A percentile compares a stretch with the other conserved stretches of the same genome.
Evolutionary conservation across 495 filamentous ascomycete genomes (phyloP).

Genomic region (Endocarpon pusillum): DNA sequence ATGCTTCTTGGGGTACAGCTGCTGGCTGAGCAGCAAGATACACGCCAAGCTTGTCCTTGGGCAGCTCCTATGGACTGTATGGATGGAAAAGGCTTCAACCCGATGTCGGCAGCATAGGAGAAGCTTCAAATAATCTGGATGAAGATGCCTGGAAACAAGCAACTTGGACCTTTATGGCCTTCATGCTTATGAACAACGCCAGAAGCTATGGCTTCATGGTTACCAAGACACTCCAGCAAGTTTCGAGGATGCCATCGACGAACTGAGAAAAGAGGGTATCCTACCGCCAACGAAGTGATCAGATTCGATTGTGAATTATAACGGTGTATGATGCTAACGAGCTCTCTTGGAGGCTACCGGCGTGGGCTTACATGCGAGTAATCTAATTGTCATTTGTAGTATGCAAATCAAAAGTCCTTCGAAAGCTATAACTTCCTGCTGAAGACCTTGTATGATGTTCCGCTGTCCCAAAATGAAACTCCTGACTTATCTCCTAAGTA

Average conservation of each 20-base stretch:
- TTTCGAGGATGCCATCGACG: not conserved
- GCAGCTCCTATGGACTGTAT: constrained; percentile 21
- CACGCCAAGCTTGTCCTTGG: constrained; percentile 17
- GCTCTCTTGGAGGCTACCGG: no score
- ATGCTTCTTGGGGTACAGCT: constrained; percentile 29
- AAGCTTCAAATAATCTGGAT: constrained; percentile 12
- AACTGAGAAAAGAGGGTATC: not conserved
- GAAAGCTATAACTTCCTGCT: no score
- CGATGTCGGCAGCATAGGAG: not conserved
- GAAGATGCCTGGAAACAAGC: constrained; percentile 29
- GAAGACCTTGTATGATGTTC: no score
- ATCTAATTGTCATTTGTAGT: no score
- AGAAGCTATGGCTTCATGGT: not conserved
- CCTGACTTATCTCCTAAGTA: no score
- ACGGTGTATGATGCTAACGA: no score
- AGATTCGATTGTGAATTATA: no score
- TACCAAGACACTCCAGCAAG: not conserved
- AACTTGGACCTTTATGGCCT: constrained; percentile 28
- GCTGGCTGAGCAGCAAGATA: constrained; percentile 22
- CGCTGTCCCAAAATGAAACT: no score
- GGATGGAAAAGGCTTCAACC: constrained; percentile 15
- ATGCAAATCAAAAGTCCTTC: no score
- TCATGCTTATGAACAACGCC: not conserved
- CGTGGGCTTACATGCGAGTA: no score
- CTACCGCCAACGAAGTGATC: not conserved